Base-by-base conservation (phyloP, 306 rosid genomes). In the Arachis hypogaea region DNA sequence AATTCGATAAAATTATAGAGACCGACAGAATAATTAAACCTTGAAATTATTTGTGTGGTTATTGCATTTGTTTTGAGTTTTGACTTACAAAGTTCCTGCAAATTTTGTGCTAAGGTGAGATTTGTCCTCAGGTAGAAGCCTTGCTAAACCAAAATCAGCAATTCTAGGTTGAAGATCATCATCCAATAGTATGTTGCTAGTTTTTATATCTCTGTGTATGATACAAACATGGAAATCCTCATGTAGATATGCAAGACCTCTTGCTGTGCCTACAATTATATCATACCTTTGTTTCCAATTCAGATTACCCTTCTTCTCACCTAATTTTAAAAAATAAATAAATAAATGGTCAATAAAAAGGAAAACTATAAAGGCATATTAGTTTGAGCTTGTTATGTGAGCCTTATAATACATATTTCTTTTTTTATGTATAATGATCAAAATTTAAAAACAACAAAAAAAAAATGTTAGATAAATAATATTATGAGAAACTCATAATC, bases 71-170 rank as follows among this genome's bases (percentile, higher is more conserved):
- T 50, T 63, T 74, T 11, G 6, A 74, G 7, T 50, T 63, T 74
- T 11, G 6, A 74, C 93, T 84, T 80, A 84, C 93, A 88, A 75
- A 77, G 96, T 88, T 81, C 96, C 93, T 4, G 89, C 93, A 82
- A 90, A 86, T 83, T 54, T 82, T 71, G 96, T 88, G 58, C 82
- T 90, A 9, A 90, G 81, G 75, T 90, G 96, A 63, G 89, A 81
- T 78, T 67, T 80, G 59, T 90, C 88, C 68, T 54, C 84, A 0
- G 93, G 96, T 29, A 90, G 46, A 75, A 90, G 93, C 74, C 89
- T 86, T 75, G 90, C 96, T 74, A 88, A 75, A 4, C 96, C 96
- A 66, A 88, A 90, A 80, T 90, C 96, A 55, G 91, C 88, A 73
- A 90, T 88, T 75, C 56, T 85, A 7, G 96, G 84, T 12, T 75